Evolutionary conservation across 257 asterid genomes (phyloP).

Genomic region (Nicotiana knightiana): DNA sequence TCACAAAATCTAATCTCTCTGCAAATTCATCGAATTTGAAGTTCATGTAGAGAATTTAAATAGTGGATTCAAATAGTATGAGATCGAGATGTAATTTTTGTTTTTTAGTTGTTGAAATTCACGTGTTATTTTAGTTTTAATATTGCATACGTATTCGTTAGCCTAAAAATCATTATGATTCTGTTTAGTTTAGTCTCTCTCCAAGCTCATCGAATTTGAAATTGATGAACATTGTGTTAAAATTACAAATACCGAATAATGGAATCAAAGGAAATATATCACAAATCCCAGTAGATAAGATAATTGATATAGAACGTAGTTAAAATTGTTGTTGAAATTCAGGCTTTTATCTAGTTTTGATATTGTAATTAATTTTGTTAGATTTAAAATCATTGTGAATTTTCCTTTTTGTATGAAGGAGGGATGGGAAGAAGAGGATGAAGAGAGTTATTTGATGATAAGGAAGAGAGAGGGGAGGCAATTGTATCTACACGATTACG

Average conservation of each 20-base stretch:
- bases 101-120: background rate
- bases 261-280: too few relatives aligned
- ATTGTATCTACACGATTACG: conserved; percentile 69
- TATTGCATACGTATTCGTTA: background rate
- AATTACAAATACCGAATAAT: too few relatives aligned
- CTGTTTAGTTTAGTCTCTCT: background rate
- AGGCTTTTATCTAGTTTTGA: background rate
- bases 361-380: background rate
- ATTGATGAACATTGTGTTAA: too few relatives aligned
- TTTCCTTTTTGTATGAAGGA: background rate
- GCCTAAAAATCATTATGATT: background rate
- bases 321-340: background rate
- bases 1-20: background rate
- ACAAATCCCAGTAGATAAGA: too few relatives aligned
- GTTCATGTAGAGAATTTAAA: background rate
- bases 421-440: conserved; percentile 64
- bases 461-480: conserved; percentile 78
- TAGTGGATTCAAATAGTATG: background rate
- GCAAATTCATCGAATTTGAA: background rate
- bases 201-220: too few relatives aligned
- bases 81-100: background rate
- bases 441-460: conserved; percentile 67
- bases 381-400: background rate
- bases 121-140: background rate
- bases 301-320: too few relatives aligned